A percentile compares a stretch with the other conserved stretches of the same genome.
These are phyloP conservation scores for Ochetophila trinervis DNA, from an alignment of 306 rosid genomes.

Conservation along the genomic window DNA sequence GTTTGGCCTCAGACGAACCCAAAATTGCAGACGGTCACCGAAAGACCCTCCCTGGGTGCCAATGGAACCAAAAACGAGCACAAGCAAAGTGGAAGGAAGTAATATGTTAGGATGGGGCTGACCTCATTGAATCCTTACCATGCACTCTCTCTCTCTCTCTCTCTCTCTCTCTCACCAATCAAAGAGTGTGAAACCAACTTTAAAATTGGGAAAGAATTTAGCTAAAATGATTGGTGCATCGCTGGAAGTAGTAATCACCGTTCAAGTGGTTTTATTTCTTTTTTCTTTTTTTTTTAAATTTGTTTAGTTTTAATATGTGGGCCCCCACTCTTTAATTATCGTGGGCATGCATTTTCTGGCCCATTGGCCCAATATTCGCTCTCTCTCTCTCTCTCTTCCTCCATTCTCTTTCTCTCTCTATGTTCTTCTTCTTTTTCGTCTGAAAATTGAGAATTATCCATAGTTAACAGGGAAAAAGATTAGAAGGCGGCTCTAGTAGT, in stretches of 20 bases:
- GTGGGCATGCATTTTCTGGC: not conserved
- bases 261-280: not conserved
- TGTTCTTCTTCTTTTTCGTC: not conserved
- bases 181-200: not conserved
- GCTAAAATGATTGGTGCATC: slow-evolving; percentile 3
- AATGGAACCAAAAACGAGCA: too few species aligned
- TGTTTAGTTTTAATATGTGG: not conserved
- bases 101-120: not conserved
- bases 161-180: too few species aligned
- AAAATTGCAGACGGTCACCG: too few species aligned
- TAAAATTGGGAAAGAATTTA: not conserved
- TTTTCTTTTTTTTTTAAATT: too few species aligned
- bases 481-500: not conserved
- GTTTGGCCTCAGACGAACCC: too few species aligned
- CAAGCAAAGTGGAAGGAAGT: too few species aligned
- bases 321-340: slow-evolving; percentile 10
- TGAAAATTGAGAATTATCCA: not conserved
- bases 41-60: too few species aligned
- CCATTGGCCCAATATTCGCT: slow-evolving; percentile 8
- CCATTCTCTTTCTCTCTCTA: too few species aligned
- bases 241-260: slow-evolving; percentile 17
- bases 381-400: slow-evolving; percentile 1
- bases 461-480: not conserved
- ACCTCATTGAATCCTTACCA: not conserved
- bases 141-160: too few species aligned